Percentiles rank a stretch among this genome's conserved stretches.
phyloP scores from a whole-genome alignment of 1,284 basidiomycete genomes.

The Termitomyces sp. region DNA sequence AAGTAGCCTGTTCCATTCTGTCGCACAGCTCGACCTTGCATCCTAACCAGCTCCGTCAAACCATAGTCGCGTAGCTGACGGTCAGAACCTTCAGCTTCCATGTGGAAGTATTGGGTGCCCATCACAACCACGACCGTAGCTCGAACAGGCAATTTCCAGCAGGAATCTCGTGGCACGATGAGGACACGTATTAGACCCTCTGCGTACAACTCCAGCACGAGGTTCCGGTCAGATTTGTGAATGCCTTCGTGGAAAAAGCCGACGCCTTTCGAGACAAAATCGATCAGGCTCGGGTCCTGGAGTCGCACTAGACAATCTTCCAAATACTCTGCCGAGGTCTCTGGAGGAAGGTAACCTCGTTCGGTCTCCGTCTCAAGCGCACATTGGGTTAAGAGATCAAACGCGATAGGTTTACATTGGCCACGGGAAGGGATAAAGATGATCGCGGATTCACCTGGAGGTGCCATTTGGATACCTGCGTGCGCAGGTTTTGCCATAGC shows the following conservation, averaged over 20 bases:
- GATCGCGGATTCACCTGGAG: constrained; percentile 53
- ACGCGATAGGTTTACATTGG: constrained; percentile 77
- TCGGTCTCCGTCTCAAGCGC: constrained; percentile 72
- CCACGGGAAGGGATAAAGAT: constrained; percentile 87
- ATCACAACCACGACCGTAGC: constrained; percentile 83
- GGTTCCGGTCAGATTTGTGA: constrained; percentile 61
- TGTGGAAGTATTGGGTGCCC: constrained; percentile 84
- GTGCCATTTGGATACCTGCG: constrained; percentile 46
- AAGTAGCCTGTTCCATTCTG: constrained; percentile 65
- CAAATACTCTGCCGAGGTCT: constrained; percentile 51
- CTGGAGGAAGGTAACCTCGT: constrained; percentile 64
- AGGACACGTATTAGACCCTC: constrained; percentile 82
- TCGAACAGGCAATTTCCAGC: constrained; percentile 82
- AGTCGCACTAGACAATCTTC: constrained; percentile 60
- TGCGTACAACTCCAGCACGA: constrained; percentile 81
- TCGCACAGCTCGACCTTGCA: constrained; percentile 84
- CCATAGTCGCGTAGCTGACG: constrained; percentile 77
- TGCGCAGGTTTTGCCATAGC: constrained; percentile 92
- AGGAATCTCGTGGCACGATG: constrained; percentile 77
- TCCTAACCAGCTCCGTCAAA: constrained; percentile 78
- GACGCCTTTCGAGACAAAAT: constrained; percentile 85
- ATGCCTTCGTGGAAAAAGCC: constrained; percentile 84
- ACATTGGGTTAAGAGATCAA: constrained; percentile 85
- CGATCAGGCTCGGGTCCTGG: constrained; percentile 61
- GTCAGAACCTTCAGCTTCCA: constrained; percentile 44